Conservation (phyloP, 192 early-diverging fungal species). For the Pilobolus umbonatus region DNA sequence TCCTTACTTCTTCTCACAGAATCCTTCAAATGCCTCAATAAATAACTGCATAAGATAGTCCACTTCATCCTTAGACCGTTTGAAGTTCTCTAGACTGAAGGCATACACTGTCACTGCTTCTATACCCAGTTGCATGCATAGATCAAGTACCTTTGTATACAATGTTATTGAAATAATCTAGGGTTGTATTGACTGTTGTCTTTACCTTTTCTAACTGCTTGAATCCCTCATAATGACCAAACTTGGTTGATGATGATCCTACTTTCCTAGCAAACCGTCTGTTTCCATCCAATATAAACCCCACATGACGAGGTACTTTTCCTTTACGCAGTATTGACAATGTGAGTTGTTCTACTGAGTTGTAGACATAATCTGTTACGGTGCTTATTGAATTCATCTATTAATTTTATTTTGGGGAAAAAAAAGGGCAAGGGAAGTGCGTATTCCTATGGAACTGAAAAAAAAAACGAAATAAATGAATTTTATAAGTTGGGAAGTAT, state of each 20-base stretch:
- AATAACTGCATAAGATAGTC: constrained; percentile 79
- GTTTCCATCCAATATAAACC: constrained; percentile 98
- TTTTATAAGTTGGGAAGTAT: too few species aligned
- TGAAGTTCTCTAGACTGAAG: constrained; percentile 98
- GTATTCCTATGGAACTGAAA: too few species aligned
- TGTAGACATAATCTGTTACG: too few species aligned
- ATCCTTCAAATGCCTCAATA: constrained; percentile 67
- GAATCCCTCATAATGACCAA: constrained; percentile 82
- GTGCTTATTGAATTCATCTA: too few species aligned
- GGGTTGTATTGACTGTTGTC: neutral
- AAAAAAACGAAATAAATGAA: too few species aligned
- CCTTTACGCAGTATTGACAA: constrained; percentile 52
- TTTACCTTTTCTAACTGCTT: constrained; percentile 70
- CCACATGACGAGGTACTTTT: constrained; percentile 84
- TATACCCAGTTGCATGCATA: constrained; percentile 85
- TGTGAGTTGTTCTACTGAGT: constrained; percentile 16
- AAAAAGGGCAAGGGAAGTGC: too few species aligned
- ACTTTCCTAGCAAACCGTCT: constrained; percentile 78
- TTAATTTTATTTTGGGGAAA: too few species aligned
- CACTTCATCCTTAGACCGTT: constrained; percentile 81
- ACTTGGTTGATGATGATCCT: constrained; percentile 43
- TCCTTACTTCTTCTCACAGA: constrained; percentile 63
- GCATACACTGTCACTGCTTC: constrained; percentile 90
- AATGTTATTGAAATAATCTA: neutral
- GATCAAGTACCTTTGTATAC: constrained; percentile 70